phyloP scores from a whole-genome alignment of 1,139 yeast species.

The Suhomyces guaymorum region DNA sequence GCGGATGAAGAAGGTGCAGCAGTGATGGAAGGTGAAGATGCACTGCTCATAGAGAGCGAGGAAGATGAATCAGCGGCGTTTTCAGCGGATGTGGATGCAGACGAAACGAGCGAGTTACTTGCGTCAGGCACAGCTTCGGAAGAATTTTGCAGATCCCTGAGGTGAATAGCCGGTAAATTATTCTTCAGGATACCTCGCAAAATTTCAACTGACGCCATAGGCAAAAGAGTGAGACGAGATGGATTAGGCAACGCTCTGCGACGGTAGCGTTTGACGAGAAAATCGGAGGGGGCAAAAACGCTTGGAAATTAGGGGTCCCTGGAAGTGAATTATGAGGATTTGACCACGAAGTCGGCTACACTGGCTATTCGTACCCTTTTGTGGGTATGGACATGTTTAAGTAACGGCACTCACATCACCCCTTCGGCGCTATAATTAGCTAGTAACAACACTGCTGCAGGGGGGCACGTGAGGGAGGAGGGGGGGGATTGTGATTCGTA shows the following conservation, averaged over 20 bases:
- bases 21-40: constrained; percentile 3
- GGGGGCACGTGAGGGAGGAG: constrained; percentile 1
- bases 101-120: constrained; percentile 1
- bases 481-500: background rate
- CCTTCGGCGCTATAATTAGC: constrained; percentile 6
- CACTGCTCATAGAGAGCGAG: background rate
- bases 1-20: constrained; percentile 1
- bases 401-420: background rate
- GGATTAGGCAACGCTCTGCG: background rate
- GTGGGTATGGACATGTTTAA: background rate
- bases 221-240: background rate
- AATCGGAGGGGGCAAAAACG: too few relatives aligned
- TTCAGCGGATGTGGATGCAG: constrained; percentile 2
- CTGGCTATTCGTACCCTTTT: too few relatives aligned
- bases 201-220: background rate
- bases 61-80: constrained; percentile 1
- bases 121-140: constrained; percentile 1
- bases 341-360: too few relatives aligned
- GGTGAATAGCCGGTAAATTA: background rate
- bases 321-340: too few relatives aligned
- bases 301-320: too few relatives aligned
- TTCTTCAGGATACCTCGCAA: background rate
- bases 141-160: constrained; percentile 3
- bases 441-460: background rate
- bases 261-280: background rate